phyloP scores from a whole-genome alignment of 2,329 filamentous ascomycete species.

The Colletotrichum tanaceti region DNA sequence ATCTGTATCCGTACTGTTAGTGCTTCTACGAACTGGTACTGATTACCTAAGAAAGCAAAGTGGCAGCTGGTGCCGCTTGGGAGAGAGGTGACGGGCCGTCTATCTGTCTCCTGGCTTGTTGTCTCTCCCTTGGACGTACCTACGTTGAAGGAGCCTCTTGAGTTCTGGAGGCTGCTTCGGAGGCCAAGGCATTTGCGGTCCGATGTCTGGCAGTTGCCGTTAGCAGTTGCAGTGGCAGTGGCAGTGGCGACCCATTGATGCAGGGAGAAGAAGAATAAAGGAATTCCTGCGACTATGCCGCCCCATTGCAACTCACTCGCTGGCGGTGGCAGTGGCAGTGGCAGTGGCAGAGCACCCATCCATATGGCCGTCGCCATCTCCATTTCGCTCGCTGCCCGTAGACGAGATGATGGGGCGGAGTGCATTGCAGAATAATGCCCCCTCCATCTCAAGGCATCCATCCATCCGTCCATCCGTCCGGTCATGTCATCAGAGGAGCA shows the following conservation, averaged over 20 bases:
- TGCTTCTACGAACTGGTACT: not conserved
- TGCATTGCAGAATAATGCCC: not conserved
- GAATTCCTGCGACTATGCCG: conserved; percentile 17
- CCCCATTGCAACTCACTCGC: no score
- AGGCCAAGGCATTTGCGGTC: conserved; percentile 14
- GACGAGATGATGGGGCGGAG: conserved; percentile 38
- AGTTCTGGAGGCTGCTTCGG: conserved; percentile 8
- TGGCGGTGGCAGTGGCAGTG: no score
- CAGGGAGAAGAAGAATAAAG: conserved; percentile 1
- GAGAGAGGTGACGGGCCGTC: no score
- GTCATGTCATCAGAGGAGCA: conserved; percentile 12
- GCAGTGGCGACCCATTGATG: conserved; percentile 23
- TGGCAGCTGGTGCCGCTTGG: not conserved
- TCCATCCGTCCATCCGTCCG: conserved; percentile 25
- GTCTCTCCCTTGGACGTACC: no score
- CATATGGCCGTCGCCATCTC: no score
- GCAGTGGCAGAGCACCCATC: conserved; percentile 1
- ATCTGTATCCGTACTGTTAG: no score
- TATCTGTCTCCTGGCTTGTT: no score
- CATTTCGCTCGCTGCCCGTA: conserved; percentile 27
- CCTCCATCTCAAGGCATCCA: conserved; percentile 21
- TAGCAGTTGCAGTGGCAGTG: not conserved
- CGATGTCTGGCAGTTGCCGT: conserved; percentile 24
- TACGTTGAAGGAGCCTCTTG: not conserved
- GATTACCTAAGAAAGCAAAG: conserved; percentile 12